phyloP scores from a whole-genome alignment of 2,329 filamentous ascomycete genomes.

The Hymenoscyphus occultus region DNA sequence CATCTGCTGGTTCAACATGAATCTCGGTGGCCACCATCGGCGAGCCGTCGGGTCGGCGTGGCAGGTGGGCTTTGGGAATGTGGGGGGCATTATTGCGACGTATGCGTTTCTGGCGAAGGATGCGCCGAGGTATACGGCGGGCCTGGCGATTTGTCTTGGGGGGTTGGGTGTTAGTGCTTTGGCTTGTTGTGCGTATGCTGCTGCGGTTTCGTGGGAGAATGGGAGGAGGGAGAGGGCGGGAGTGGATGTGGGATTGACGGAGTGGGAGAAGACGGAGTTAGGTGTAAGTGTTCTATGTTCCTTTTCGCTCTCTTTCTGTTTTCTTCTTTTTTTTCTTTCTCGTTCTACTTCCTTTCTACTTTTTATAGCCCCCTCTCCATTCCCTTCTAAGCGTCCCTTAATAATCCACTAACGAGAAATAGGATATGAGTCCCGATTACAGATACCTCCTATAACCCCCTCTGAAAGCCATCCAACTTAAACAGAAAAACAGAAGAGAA shows the following conservation, averaged over 20 bases:
- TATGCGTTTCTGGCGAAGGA: conserved; percentile 67
- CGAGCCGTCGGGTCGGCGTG: conserved; percentile 69
- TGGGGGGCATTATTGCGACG: conserved; percentile 75
- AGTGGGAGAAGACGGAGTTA: conserved; percentile 55
- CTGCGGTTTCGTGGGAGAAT: conserved; percentile 60
- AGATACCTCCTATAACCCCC: neutral
- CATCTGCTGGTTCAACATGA: conserved; percentile 82
- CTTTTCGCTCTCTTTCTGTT: no score
- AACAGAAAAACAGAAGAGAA: neutral
- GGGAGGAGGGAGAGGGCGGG: conserved; percentile 50
- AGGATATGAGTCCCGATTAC: conserved; percentile 7
- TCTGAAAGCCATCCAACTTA: neutral
- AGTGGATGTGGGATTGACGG: conserved; percentile 49
- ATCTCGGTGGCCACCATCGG: conserved; percentile 69
- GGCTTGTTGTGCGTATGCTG: conserved; percentile 58
- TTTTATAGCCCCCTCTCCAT: no score
- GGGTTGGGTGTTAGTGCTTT: conserved; percentile 68
- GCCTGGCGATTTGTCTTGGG: conserved; percentile 73
- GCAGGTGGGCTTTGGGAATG: conserved; percentile 77
- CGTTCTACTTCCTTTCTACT: no score
- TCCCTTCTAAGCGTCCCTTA: no score
- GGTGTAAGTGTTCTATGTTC: conserved; percentile 25
- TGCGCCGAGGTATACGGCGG: conserved; percentile 64
- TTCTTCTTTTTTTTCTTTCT: no score
- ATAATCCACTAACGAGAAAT: no score